Evolutionary conservation across 768 basidiomycete species (phyloP).

Genomic region (Mycena floridula): DNA sequence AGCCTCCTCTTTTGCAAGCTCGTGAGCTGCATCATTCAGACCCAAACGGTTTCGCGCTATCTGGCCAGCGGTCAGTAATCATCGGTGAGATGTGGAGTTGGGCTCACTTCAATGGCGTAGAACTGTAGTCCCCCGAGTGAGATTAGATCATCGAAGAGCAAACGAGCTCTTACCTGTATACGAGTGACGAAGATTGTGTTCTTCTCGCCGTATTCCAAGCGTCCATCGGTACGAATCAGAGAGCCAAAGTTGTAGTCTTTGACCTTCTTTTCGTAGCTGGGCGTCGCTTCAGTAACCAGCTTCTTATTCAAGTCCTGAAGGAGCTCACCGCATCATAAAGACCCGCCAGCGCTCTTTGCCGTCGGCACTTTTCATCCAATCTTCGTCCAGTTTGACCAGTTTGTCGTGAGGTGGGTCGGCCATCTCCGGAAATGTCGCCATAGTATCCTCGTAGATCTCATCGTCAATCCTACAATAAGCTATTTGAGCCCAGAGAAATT

Average conservation of each 20-base stretch:
- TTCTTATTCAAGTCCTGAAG: neutral
- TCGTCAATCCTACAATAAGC: slow-evolving; percentile 67
- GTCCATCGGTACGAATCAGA: slow-evolving; percentile 76
- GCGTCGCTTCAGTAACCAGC: too few relatives aligned
- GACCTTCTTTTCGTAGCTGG: slow-evolving; percentile 83
- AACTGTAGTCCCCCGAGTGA: slow-evolving; percentile 57
- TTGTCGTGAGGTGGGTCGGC: slow-evolving; percentile 39
- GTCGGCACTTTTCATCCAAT: slow-evolving; percentile 82
- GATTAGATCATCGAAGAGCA: too few relatives aligned
- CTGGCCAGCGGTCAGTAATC: slow-evolving; percentile 28
- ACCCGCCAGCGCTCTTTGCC: slow-evolving; percentile 90
- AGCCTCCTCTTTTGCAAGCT: slow-evolving; percentile 71
- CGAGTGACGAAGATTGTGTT: slow-evolving; percentile 80
- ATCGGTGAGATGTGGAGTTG: slow-evolving; percentile 1
- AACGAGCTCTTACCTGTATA: too few relatives aligned
- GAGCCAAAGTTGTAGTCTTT: slow-evolving; percentile 98
- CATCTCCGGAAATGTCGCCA: slow-evolving; percentile 78
- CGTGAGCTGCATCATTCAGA: slow-evolving; percentile 82
- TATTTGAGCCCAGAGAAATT: slow-evolving; percentile 2
- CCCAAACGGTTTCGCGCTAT: slow-evolving; percentile 90
- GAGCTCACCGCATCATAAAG: slow-evolving; percentile 68
- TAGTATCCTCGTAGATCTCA: slow-evolving; percentile 78
- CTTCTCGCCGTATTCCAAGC: slow-evolving; percentile 78
- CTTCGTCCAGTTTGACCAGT: slow-evolving; percentile 69
- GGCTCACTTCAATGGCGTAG: slow-evolving; percentile 80